A percentile compares a stretch with the other conserved stretches of the same genome.
Evolutionary conservation across 768 basidiomycete species (phyloP).

Genomic region (Termitomyces sp.): DNA sequence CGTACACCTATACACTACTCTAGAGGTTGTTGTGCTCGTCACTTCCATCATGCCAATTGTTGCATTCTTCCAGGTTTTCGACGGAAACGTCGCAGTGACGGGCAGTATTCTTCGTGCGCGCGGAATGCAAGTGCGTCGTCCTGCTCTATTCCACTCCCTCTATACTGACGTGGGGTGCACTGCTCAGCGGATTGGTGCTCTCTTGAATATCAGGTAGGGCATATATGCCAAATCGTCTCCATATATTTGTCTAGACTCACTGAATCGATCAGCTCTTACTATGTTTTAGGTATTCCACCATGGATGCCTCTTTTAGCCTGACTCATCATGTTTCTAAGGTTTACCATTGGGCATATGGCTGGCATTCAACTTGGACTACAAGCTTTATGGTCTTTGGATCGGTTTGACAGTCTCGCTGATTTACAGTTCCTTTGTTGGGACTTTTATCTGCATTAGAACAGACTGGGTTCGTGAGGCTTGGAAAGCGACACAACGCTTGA

Average conservation of each 20-base stretch:
- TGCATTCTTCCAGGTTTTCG: slow-evolving; percentile 77
- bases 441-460: slow-evolving; percentile 45
- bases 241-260: neutral
- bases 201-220: slow-evolving; percentile 65
- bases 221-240: neutral
- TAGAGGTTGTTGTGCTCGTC: slow-evolving; percentile 52
- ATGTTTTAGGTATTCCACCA: slow-evolving; percentile 47
- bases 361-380: slow-evolving; percentile 52
- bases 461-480: slow-evolving; percentile 67
- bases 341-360: slow-evolving; percentile 79
- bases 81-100: slow-evolving; percentile 61
- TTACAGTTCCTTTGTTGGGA: slow-evolving; percentile 47
- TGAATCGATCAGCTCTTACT: slow-evolving; percentile 51
- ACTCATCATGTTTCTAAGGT: slow-evolving; percentile 27
- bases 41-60: slow-evolving; percentile 69
- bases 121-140: slow-evolving; percentile 57
- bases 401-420: slow-evolving; percentile 66
- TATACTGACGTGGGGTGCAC: neutral
- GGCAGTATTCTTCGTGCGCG: slow-evolving; percentile 76
- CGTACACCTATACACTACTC: neutral
- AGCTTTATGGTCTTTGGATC: slow-evolving; percentile 81
- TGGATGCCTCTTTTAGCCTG: neutral
- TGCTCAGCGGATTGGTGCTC: slow-evolving; percentile 57
- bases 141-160: neutral
- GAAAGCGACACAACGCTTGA: slow-evolving; percentile 50